Conservation (phyloP, 2,329 filamentous ascomycete genomes). For the Colletotrichum coccodes region DNA sequence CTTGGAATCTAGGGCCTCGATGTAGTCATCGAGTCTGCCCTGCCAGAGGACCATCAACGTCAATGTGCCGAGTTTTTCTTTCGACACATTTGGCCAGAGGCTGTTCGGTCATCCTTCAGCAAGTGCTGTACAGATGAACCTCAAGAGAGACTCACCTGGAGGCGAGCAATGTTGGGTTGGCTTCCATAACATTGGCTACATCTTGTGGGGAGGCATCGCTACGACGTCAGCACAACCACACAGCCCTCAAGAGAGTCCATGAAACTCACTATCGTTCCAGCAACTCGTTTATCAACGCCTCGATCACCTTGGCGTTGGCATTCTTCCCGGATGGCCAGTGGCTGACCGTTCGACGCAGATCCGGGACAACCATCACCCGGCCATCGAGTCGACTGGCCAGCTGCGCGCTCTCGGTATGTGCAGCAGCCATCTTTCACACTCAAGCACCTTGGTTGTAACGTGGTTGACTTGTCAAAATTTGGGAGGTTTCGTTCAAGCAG, state of each 20-base stretch:
- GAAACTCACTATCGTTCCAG: conserved; percentile 9
- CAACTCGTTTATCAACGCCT: background rate
- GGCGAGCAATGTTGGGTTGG: conserved; percentile 26
- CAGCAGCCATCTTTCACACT: conserved; percentile 6
- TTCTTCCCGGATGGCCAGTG: conserved; percentile 29
- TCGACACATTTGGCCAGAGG: conserved; percentile 21
- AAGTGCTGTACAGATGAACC: background rate
- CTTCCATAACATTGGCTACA: conserved; percentile 12
- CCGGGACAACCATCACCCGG: conserved; percentile 21
- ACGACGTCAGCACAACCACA: background rate
- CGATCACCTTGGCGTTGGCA: background rate
- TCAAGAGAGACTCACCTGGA: conserved; percentile 7
- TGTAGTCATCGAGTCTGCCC: conserved; percentile 29
- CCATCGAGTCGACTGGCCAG: conserved; percentile 20
- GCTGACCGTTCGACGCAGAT: conserved; percentile 13
- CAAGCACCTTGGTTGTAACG: background rate
- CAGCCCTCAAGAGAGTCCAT: background rate
- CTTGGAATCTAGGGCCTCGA: conserved; percentile 23
- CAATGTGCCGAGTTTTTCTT: conserved; percentile 9
- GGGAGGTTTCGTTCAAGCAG: background rate
- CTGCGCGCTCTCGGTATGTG: conserved; percentile 19
- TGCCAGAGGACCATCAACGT: conserved; percentile 30
- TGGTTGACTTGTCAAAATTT: background rate
- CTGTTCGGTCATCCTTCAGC: conserved; percentile 4
- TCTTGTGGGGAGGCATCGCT: conserved; percentile 4